A percentile compares a stretch with the other conserved stretches of the same genome.
Conservation (phyloP, 2,329 filamentous ascomycete genomes). For the Polychaeton citri region DNA sequence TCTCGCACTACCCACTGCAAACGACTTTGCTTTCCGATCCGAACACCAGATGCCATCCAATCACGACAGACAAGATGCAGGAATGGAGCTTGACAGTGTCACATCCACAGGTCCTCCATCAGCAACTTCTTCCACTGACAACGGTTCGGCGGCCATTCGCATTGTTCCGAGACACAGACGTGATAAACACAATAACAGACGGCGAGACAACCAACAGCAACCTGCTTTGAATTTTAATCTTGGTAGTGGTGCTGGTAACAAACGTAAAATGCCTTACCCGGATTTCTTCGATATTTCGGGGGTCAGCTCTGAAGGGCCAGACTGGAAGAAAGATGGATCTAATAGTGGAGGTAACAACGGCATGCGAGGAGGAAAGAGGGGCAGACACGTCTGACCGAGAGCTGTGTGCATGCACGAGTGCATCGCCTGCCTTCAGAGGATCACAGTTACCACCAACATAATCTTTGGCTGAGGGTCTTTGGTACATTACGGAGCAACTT, state of each 20-base stretch:
- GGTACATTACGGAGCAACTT: too few relatives aligned
- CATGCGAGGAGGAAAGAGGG: slow-evolving; percentile 20
- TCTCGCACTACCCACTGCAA: slow-evolving; percentile 37
- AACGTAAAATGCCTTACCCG: slow-evolving; percentile 58
- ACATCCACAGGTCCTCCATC: slow-evolving; percentile 7
- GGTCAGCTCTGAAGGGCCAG: slow-evolving; percentile 45
- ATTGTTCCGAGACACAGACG: slow-evolving; percentile 11
- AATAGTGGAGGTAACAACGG: slow-evolving; percentile 11
- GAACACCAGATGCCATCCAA: slow-evolving; percentile 43
- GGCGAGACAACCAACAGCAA: slow-evolving; percentile 12
- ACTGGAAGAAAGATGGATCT: slow-evolving; percentile 21
- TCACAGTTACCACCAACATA: too few relatives aligned
- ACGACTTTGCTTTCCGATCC: slow-evolving; percentile 58
- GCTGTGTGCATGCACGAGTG: too few relatives aligned
- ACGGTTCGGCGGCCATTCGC: slow-evolving; percentile 17
- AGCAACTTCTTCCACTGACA: slow-evolving; percentile 32
- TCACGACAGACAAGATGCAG: slow-evolving; percentile 39
- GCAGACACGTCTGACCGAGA: slow-evolving; percentile 20
- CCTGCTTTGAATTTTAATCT: slow-evolving; percentile 31
- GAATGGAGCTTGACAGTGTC: slow-evolving; percentile 38
- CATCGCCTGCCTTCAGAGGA: too few relatives aligned
- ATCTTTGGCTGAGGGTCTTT: too few relatives aligned
- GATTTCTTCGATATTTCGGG: slow-evolving; percentile 64
- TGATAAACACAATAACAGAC: slow-evolving; percentile 20
- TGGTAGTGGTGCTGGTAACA: slow-evolving; percentile 54